These are phyloP conservation scores for Clavariopsis aquatica DNA, from an alignment of 495 filamentous ascomycete species.

Conservation along the genomic window DNA sequence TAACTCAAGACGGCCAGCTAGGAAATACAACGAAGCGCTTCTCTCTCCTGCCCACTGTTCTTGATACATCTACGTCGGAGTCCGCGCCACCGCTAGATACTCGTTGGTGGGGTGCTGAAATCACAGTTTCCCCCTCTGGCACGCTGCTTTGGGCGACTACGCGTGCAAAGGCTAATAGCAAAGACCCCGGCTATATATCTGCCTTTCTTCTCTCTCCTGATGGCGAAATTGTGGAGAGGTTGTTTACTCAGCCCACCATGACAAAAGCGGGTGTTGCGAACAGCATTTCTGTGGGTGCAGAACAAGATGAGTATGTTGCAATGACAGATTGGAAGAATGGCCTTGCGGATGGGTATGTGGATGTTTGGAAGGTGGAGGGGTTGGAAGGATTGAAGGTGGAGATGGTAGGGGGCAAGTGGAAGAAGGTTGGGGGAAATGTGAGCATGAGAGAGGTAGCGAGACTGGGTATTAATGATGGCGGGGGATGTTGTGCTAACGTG, in stretches of 20 bases:
- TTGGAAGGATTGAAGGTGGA: neutral
- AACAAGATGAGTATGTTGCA: slow-evolving; percentile 4
- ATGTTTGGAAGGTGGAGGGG: slow-evolving; percentile 3
- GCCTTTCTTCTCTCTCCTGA: neutral
- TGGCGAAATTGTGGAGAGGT: neutral
- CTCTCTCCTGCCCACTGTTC: neutral
- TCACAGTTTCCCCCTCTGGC: neutral
- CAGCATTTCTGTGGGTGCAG: neutral
- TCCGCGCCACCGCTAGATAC: neutral
- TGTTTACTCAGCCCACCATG: neutral
- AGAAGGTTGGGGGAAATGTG: neutral
- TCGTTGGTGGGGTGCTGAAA: slow-evolving; percentile 3
- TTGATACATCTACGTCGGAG: neutral
- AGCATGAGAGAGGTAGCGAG: slow-evolving; percentile 1
- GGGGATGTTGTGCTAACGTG: slow-evolving; percentile 6
- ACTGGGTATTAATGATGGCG: slow-evolving; percentile 1
- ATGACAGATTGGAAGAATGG: slow-evolving; percentile 1
- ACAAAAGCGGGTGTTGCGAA: neutral
- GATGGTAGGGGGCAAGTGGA: neutral
- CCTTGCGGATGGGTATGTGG: neutral
- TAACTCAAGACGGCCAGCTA: neutral
- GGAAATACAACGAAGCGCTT: neutral
- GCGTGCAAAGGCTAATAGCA: neutral
- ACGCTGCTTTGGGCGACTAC: neutral
- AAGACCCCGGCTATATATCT: neutral